Conservation (phyloP, 2,329 filamentous ascomycete species). For the Sarocladium oryzae region DNA sequence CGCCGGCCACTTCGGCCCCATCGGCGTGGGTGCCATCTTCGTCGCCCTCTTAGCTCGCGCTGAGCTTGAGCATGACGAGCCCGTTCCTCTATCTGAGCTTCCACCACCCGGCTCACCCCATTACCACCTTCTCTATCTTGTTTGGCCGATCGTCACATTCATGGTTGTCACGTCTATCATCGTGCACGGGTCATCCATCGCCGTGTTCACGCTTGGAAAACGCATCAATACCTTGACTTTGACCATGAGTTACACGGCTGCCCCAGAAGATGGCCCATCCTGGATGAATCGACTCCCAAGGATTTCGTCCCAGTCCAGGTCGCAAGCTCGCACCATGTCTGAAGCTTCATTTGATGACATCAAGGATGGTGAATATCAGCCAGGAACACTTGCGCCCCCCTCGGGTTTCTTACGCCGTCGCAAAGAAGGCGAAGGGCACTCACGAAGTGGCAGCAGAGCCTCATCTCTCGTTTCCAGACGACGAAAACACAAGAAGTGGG, state of each 20-base stretch:
- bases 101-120: slow-evolving; percentile 49
- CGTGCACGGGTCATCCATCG: slow-evolving; percentile 95
- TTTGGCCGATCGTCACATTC: slow-evolving; percentile 95
- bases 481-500: slow-evolving; percentile 60
- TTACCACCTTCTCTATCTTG: slow-evolving; percentile 70
- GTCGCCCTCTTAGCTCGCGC: slow-evolving; percentile 86
- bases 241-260: slow-evolving; percentile 92
- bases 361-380: slow-evolving; percentile 53
- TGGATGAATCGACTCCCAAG: slow-evolving; percentile 93
- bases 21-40: slow-evolving; percentile 95
- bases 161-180: slow-evolving; percentile 90
- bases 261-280: slow-evolving; percentile 76
- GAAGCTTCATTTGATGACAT: slow-evolving; percentile 61
- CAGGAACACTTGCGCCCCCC: slow-evolving; percentile 66
- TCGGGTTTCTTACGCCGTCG: slow-evolving; percentile 77
- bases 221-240: slow-evolving; percentile 94
- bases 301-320: slow-evolving; percentile 62
- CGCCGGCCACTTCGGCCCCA: slow-evolving; percentile 94
- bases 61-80: slow-evolving; percentile 72
- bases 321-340: slow-evolving; percentile 79
- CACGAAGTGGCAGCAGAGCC: slow-evolving; percentile 47
- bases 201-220: slow-evolving; percentile 95
- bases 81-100: slow-evolving; percentile 63
- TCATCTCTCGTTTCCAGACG: slow-evolving; percentile 55
- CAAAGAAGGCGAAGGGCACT: slow-evolving; percentile 64